These are phyloP conservation scores for Kalaharituber pfeilii DNA, from an alignment of 2,329 filamentous ascomycete species.

Conservation along the genomic window DNA sequence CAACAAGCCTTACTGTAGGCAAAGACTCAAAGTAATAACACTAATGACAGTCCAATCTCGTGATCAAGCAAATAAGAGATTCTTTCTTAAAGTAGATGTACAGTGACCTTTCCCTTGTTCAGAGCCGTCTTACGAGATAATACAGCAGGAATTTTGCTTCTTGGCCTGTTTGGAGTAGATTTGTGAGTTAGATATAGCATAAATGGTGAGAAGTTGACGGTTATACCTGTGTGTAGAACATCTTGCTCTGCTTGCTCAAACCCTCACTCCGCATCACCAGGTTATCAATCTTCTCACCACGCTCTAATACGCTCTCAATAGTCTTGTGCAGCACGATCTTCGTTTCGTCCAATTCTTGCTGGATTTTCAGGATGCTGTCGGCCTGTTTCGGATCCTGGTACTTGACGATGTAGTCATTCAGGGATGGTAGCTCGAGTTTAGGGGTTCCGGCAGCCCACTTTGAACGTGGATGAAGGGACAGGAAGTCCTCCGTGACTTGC, in stretches of 20 bases:
- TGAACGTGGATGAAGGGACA: conserved; percentile 39
- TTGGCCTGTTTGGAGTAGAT: conserved; percentile 41
- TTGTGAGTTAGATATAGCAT: background rate
- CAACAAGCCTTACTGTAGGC: no score
- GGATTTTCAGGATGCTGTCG: conserved; percentile 87
- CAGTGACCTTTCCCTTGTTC: no score
- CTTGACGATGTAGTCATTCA: conserved; percentile 60
- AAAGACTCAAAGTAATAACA: no score
- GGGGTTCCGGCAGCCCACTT: conserved; percentile 43
- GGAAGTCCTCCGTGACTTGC: conserved; percentile 39
- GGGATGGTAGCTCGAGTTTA: conserved; percentile 47
- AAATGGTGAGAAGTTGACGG: background rate
- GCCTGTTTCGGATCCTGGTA: conserved; percentile 81
- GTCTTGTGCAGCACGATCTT: conserved; percentile 95
- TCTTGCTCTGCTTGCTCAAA: conserved; percentile 80
- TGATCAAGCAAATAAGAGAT: no score
- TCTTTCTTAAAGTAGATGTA: no score
- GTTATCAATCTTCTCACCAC: conserved; percentile 82
- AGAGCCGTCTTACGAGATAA: conserved; percentile 45
- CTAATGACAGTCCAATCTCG: no score
- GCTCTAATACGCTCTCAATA: conserved; percentile 74
- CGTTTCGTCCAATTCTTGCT: conserved; percentile 91
- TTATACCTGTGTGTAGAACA: conserved; percentile 77
- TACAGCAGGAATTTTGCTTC: conserved; percentile 64
- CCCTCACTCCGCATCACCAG: conserved; percentile 94